Evolutionary conservation across 768 basidiomycete species (phyloP).

Genomic region (Cytidiella melzeri): DNA sequence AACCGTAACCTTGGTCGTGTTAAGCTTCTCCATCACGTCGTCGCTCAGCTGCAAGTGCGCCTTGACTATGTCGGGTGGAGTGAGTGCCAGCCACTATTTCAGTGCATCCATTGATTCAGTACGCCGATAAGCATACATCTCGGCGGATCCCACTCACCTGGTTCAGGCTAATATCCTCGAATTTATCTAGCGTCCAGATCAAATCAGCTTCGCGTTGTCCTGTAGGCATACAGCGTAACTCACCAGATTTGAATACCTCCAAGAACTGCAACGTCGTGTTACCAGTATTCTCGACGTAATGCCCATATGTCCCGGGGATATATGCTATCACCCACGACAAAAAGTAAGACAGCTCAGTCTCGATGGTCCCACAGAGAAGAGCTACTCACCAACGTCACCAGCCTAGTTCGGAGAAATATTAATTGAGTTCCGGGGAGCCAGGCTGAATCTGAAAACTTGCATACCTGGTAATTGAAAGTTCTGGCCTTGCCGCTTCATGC

Average conservation of each 20-base stretch:
- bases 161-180: conserved; percentile 33
- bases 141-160: conserved; percentile 41
- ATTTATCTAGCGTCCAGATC: conserved; percentile 1
- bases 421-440: conserved; percentile 7
- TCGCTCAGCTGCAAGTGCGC: conserved; percentile 51
- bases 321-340: conserved; percentile 31
- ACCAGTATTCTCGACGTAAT: conserved; percentile 35
- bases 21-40: conserved; percentile 42
- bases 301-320: conserved; percentile 44
- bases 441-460: conserved; percentile 24
- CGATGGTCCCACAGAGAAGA: not conserved
- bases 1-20: conserved; percentile 42
- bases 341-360: not conserved
- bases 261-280: conserved; percentile 31
- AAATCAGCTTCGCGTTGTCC: not conserved
- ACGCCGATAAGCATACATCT: not conserved
- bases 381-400: conserved; percentile 27
- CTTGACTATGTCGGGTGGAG: conserved; percentile 52
- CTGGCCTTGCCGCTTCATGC: conserved; percentile 34
- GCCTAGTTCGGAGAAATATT: conserved; percentile 9
- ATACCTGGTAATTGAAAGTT: conserved; percentile 39
- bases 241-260: conserved; percentile 30
- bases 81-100: conserved; percentile 52
- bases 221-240: not conserved
- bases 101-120: not conserved